Evolutionary conservation across 495 filamentous ascomycete genomes (phyloP).

Genomic region (Aspergillus leporis): DNA sequence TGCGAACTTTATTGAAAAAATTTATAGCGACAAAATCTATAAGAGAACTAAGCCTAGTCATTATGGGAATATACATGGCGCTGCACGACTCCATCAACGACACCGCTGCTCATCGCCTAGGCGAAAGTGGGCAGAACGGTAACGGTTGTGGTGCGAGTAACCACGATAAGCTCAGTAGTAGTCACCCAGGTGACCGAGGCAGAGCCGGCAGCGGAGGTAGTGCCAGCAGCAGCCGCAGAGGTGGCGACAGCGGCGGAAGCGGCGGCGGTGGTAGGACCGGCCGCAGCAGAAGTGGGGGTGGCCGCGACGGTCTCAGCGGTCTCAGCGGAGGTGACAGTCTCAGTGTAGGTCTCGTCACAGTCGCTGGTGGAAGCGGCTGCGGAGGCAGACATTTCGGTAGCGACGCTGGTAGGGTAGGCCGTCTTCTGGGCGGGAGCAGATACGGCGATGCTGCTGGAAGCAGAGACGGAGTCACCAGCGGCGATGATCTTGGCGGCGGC

Average conservation of each 20-base stretch:
- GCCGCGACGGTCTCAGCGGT: neutral
- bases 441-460: slow-evolving; percentile 1
- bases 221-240: neutral
- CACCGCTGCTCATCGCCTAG: neutral
- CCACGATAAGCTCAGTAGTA: slow-evolving; percentile 3
- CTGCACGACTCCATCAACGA: neutral
- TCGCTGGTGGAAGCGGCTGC: neutral
- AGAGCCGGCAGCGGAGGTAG: neutral
- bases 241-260: neutral
- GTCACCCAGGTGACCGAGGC: slow-evolving; percentile 4
- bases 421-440: slow-evolving; percentile 2
- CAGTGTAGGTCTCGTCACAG: neutral
- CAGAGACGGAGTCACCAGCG: slow-evolving; percentile 2
- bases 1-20: neutral
- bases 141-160: slow-evolving; percentile 9
- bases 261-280: neutral
- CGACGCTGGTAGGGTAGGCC: neutral
- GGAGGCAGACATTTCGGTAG: neutral
- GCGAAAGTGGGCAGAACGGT: slow-evolving; percentile 7
- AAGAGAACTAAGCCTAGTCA: neutral
- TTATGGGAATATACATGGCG: neutral
- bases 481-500: slow-evolving; percentile 30
- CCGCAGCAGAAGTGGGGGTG: neutral
- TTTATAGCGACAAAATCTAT: neutral
- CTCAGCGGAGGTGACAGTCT: neutral